A percentile compares a stretch with the other conserved stretches of the same genome.
phyloP scores from a whole-genome alignment of 2,329 filamentous ascomycete species.

The Colletotrichum sojae region DNA sequence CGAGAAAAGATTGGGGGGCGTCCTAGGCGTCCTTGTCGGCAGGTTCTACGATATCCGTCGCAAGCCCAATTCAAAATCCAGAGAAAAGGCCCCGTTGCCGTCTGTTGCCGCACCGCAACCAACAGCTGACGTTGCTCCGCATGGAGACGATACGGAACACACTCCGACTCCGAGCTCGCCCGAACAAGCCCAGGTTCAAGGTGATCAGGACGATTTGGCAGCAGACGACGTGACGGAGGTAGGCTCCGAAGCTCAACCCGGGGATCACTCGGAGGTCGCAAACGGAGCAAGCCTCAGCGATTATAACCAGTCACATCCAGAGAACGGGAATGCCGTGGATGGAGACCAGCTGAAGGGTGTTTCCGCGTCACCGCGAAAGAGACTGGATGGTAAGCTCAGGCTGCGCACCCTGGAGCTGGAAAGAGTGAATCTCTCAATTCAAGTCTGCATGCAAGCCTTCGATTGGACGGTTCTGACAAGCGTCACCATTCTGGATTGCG shows the following conservation, averaged over 20 bases:
- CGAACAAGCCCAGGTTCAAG: background rate
- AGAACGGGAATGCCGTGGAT: background rate
- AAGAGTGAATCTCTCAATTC: constrained; percentile 79
- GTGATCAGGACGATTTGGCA: constrained; percentile 3
- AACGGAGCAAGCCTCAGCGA: too few relatives aligned
- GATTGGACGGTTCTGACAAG: constrained; percentile 82
- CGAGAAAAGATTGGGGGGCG: constrained; percentile 76
- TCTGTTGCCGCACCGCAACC: constrained; percentile 9
- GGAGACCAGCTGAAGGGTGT: constrained; percentile 6
- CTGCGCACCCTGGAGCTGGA: constrained; percentile 83
- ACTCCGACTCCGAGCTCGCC: background rate
- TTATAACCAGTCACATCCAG: background rate
- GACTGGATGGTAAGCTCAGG: constrained; percentile 70
- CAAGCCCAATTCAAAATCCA: constrained; percentile 39
- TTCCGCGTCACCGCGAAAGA: constrained; percentile 49
- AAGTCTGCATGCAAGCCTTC: constrained; percentile 77
- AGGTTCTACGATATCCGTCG: constrained; percentile 73
- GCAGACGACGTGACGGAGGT: constrained; percentile 14
- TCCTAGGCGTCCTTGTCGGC: constrained; percentile 77
- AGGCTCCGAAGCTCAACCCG: background rate
- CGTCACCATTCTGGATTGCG: constrained; percentile 81
- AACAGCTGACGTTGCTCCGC: background rate
- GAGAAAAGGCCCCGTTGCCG: constrained; percentile 12
- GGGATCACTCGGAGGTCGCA: background rate
- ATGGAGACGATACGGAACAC: constrained; percentile 7